Evolutionary conservation across 1,284 basidiomycete species (phyloP).

Genomic region (Veloporphyrellus conicus): DNA sequence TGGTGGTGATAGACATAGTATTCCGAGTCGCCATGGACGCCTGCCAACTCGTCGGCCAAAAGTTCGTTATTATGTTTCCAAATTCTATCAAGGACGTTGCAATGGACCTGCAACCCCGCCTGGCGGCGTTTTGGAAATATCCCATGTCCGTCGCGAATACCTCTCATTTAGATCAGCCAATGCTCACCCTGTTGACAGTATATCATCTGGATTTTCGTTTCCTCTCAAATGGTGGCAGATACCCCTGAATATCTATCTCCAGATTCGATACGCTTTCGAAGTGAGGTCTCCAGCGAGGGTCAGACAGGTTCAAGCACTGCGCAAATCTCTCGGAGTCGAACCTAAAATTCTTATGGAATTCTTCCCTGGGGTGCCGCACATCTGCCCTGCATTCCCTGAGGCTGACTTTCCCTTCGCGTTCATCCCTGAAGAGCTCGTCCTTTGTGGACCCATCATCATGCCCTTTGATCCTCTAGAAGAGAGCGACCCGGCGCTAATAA

Average conservation of each 20-base stretch:
- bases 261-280: background rate
- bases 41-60: background rate
- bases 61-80: background rate
- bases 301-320: background rate
- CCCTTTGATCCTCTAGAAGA: background rate
- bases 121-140: background rate
- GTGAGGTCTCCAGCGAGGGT: background rate
- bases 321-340: background rate
- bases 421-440: background rate
- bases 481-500: background rate
- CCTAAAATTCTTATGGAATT: background rate
- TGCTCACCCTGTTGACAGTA: background rate
- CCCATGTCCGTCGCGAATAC: too few species aligned
- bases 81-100: background rate
- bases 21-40: background rate
- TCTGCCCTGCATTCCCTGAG: background rate
- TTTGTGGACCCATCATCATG: background rate
- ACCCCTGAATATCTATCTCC: background rate
- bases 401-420: background rate
- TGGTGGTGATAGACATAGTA: background rate
- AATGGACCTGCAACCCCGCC: background rate
- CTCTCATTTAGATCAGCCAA: too few species aligned
- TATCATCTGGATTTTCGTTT: background rate
- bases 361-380: background rate
- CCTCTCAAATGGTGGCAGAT: background rate